These are phyloP conservation scores for Phytopythium ostracodes DNA, from an alignment of 352 stramenopile species.

Conservation along the genomic window DNA sequence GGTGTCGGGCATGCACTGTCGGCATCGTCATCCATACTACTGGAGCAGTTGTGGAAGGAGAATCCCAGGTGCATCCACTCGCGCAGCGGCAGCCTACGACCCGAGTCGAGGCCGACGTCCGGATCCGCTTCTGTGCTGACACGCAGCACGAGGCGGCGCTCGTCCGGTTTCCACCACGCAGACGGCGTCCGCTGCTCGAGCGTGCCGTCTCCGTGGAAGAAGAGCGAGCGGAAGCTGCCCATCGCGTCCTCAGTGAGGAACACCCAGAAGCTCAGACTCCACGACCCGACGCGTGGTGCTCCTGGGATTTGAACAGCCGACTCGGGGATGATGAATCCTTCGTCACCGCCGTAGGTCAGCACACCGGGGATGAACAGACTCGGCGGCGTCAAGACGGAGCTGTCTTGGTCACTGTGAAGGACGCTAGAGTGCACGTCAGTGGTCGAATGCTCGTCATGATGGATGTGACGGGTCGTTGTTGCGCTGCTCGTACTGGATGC, in stretches of 20 bases:
- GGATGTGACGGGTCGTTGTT: neutral
- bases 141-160: slow-evolving; percentile 55
- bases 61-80: slow-evolving; percentile 73
- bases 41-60: slow-evolving; percentile 59
- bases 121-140: slow-evolving; percentile 51
- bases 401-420: neutral
- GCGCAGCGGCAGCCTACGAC: slow-evolving; percentile 32
- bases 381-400: slow-evolving; percentile 12
- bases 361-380: slow-evolving; percentile 42
- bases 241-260: slow-evolving; percentile 54
- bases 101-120: slow-evolving; percentile 60
- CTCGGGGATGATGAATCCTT: slow-evolving; percentile 44
- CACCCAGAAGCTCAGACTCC: slow-evolving; percentile 68
- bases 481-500: neutral
- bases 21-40: neutral
- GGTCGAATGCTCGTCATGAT: neutral
- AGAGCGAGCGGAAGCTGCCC: slow-evolving; percentile 56
- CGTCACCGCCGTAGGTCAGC: slow-evolving; percentile 38
- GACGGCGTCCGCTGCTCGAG: slow-evolving; percentile 72
- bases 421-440: neutral
- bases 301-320: slow-evolving; percentile 19
- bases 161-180: slow-evolving; percentile 72
- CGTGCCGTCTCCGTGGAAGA: slow-evolving; percentile 78
- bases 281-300: slow-evolving; percentile 33
- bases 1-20: slow-evolving; percentile 10